These are phyloP conservation scores for Trichosporon inkin DNA, from an alignment of 1,284 basidiomycete genomes.

Conservation along the genomic window DNA sequence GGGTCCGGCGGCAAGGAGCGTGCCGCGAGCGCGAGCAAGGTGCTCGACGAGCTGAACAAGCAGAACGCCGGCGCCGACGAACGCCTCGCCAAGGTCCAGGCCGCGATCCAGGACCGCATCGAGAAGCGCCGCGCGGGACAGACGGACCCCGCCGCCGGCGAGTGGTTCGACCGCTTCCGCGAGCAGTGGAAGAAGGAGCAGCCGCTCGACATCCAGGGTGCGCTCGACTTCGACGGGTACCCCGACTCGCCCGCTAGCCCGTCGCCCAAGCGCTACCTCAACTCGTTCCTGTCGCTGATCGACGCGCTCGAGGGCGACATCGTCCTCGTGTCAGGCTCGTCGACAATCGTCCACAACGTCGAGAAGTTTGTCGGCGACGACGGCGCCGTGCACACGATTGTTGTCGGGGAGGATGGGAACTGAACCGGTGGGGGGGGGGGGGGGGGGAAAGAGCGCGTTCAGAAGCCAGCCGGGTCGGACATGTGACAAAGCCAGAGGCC, in stretches of 20 bases:
- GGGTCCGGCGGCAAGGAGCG: background rate
- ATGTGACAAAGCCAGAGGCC: background rate
- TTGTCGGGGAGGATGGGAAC: constrained; percentile 5
- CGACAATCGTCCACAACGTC: constrained; percentile 13
- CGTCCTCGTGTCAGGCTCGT: constrained; percentile 10
- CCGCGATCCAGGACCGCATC: constrained; percentile 13
- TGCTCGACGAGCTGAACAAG: constrained; percentile 13
- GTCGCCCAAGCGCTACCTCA: constrained; percentile 17
- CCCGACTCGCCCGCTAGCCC: constrained; percentile 16
- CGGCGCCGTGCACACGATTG: constrained; percentile 14
- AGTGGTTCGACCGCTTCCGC: constrained; percentile 19
- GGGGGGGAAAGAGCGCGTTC: no score
- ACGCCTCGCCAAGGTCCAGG: constrained; percentile 9
- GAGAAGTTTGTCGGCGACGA: constrained; percentile 15
- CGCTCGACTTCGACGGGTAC: constrained; percentile 20
- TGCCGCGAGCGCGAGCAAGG: constrained; percentile 11
- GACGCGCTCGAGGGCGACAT: constrained; percentile 17
- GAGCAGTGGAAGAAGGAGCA: constrained; percentile 14
- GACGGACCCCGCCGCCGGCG: constrained; percentile 8
- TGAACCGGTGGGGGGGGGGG: no score
- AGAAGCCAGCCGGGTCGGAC: background rate
- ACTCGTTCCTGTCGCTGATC: constrained; percentile 18
- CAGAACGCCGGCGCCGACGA: constrained; percentile 8
- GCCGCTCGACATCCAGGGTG: constrained; percentile 10
- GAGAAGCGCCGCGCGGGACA: constrained; percentile 11